These are phyloP conservation scores for Pseudoturritis turrita DNA, from an alignment of 345 rosid species.

Conservation along the genomic window DNA sequence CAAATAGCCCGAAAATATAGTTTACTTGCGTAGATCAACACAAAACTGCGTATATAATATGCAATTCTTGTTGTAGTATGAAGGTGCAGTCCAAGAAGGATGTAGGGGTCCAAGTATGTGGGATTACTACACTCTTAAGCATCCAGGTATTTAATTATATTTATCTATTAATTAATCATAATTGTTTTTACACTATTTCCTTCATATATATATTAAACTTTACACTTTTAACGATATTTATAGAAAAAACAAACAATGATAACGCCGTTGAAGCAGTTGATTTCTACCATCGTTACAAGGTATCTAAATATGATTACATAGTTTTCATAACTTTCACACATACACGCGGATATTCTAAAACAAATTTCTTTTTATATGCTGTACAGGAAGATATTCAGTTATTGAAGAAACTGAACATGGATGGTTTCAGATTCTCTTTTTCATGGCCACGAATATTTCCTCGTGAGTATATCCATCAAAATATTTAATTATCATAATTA, in stretches of 20 bases:
- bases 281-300: constrained; percentile 34
- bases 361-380: neutral
- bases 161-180: neutral
- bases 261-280: constrained; percentile 13
- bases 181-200: neutral
- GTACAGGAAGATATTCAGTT: constrained; percentile 33
- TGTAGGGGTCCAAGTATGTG: constrained; percentile 27
- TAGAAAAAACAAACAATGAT: constrained; percentile 7
- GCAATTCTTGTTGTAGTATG: constrained; percentile 7
- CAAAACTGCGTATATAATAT: neutral
- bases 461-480: constrained; percentile 1
- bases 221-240: neutral
- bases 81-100: constrained; percentile 10
- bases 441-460: constrained; percentile 45
- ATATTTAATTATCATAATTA: neutral
- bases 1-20: too few species aligned
- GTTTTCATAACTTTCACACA: neutral
- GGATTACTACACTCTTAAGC: constrained; percentile 22
- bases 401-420: constrained; percentile 29
- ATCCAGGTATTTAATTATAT: neutral
- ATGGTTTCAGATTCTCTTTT: constrained; percentile 40
- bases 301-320: neutral
- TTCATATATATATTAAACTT: neutral
- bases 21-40: too few species aligned
- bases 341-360: neutral